phyloP scores from a whole-genome alignment of 768 basidiomycete genomes.

The Galerina sulciceps region DNA sequence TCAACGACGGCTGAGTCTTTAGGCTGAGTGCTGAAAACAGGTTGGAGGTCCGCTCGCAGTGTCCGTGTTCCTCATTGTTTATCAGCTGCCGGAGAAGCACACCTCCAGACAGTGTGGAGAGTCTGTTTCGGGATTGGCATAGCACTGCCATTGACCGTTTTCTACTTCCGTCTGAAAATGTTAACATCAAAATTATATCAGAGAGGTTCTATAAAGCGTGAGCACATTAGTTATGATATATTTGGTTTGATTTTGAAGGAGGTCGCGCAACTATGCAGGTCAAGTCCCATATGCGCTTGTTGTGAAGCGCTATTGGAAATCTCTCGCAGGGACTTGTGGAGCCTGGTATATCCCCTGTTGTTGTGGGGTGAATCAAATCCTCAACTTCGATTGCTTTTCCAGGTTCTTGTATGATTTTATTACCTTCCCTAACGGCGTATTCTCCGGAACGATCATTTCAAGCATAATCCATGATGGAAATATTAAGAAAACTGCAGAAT shows the following conservation, averaged over 20 bases:
- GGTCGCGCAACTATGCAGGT: slow-evolving; percentile 29
- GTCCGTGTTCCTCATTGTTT: slow-evolving; percentile 71
- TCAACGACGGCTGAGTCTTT: background rate
- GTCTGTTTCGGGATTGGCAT: slow-evolving; percentile 70
- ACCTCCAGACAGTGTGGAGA: slow-evolving; percentile 70
- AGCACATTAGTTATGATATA: slow-evolving; percentile 13
- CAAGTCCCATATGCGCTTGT: slow-evolving; percentile 66
- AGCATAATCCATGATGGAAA: slow-evolving; percentile 60
- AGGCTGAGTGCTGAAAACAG: slow-evolving; percentile 24
- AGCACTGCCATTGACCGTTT: slow-evolving; percentile 64
- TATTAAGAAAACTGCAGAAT: slow-evolving; percentile 67
- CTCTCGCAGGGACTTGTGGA: slow-evolving; percentile 73
- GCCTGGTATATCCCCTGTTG: slow-evolving; percentile 53
- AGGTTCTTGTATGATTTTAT: slow-evolving; percentile 79
- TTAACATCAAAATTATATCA: slow-evolving; percentile 67
- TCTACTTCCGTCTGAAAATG: slow-evolving; percentile 77
- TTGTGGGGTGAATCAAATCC: background rate
- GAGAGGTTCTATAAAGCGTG: slow-evolving; percentile 68
- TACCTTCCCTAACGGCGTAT: slow-evolving; percentile 75
- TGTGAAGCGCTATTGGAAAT: slow-evolving; percentile 66
- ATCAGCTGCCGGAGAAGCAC: slow-evolving; percentile 64
- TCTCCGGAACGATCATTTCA: slow-evolving; percentile 69
- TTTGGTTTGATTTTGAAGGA: background rate
- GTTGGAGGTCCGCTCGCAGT: slow-evolving; percentile 73
- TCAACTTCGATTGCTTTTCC: background rate